Evolutionary conservation across 441 rosid genomes (phyloP), one percentile per base, ranked within the genome.

Genomic region (Pelargonium fulgidum): DNA sequence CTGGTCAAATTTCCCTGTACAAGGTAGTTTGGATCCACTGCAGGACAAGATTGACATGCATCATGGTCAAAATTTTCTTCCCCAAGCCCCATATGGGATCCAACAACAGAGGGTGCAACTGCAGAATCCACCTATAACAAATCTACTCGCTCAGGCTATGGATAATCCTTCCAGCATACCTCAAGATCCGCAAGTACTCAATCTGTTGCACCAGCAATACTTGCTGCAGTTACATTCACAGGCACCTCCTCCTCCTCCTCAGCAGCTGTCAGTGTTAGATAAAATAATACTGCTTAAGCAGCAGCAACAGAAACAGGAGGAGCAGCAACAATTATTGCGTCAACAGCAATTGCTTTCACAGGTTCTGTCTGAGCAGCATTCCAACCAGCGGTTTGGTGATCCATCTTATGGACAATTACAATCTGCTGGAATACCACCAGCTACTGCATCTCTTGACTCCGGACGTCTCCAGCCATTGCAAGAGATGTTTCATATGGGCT

Each of bases 341-440:
- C 97, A 91, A 80, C 94, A 87, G 50, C 96, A 88, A 74, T 78
- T 92, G 70, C 85, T 87, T 69, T 87, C 97, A 45, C 95, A 88
- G 82, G 93, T 82, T 81, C 77, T 89, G 58, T 78, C 86, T 58
- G 96, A 89, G 75, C 97, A 85, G 71, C 92, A 89, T 67, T 70
- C 88, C 71, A 79, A 77, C 63, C 89, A 81, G 76, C 78, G 62
- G 19, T 75, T 85, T 66, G 83, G 82, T 66, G 97, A 92, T 76
- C 80, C 76, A 26, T 63, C 97, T 62, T 86, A 76, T 82, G 89
- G 88, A 42, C 84, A 76, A 52, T 79, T 79, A 65, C 87, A 83
- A 72, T 41, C 80, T 66, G 68, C 88, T 73, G 72, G 77, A 39
- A 29, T 85, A 70, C 75, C 85, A 70, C 69, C 87, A 64, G 89